These are phyloP conservation scores for Talaromyces islandicus DNA, from an alignment of 2,329 filamentous ascomycete species.

Conservation along the genomic window DNA sequence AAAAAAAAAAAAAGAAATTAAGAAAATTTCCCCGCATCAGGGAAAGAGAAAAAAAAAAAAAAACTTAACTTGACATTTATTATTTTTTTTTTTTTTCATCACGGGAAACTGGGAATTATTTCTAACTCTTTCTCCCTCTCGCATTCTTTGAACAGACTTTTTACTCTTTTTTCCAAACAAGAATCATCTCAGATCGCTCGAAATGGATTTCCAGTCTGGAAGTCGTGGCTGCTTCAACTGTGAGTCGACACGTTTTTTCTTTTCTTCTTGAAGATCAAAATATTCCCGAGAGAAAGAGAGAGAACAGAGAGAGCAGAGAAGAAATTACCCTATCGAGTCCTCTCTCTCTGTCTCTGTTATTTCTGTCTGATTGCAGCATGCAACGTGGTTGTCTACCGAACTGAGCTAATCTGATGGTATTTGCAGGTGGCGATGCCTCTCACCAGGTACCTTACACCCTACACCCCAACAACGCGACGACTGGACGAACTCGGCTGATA, in stretches of 20 bases:
- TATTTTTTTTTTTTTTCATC: neutral
- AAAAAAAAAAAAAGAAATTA: neutral
- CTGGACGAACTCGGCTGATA: neutral
- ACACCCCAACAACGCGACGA: neutral
- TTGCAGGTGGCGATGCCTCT: slow-evolving; percentile 61
- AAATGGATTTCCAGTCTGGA: slow-evolving; percentile 46
- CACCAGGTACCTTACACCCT: slow-evolving; percentile 64
- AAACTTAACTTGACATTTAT: neutral
- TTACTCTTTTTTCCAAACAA: neutral
- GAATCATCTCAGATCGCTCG: slow-evolving; percentile 8
- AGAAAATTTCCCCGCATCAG: neutral
- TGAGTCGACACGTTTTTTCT: slow-evolving; percentile 31
- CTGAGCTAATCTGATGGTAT: neutral
- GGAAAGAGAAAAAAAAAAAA: neutral
- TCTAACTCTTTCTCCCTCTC: neutral
- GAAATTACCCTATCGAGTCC: too few species aligned
- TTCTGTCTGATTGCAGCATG: neutral
- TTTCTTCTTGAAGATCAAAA: neutral
- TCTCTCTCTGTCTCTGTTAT: neutral
- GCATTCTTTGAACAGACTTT: neutral
- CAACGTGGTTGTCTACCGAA: too few species aligned
- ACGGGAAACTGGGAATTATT: neutral
- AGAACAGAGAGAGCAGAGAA: too few species aligned
- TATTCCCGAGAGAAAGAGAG: too few species aligned
- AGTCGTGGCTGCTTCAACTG: slow-evolving; percentile 56